Percentiles rank a stretch among this genome's conserved stretches.
Evolutionary conservation across 1,284 basidiomycete genomes (phyloP).

Genomic region (Entoloma clypeatum): DNA sequence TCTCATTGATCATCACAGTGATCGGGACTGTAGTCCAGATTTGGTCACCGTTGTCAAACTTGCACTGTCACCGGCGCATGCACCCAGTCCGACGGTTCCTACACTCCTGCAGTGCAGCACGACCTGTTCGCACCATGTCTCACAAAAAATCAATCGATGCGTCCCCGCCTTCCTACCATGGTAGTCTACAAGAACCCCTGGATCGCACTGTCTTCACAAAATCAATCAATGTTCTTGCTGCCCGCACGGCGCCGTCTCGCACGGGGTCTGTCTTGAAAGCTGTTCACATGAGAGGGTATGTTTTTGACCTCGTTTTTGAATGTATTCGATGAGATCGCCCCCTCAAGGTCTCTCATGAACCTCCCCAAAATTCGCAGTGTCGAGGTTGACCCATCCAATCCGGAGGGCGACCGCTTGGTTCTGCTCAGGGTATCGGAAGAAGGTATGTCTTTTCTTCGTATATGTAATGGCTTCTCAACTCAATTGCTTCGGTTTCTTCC

Average conservation of each 20-base stretch:
- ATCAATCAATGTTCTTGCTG: constrained; percentile 63
- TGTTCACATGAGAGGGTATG: constrained; percentile 54
- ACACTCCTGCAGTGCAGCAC: constrained; percentile 3
- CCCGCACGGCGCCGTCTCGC: constrained; percentile 54
- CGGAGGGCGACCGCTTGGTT: constrained; percentile 51
- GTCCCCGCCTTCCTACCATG: constrained; percentile 49
- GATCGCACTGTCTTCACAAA: constrained; percentile 65
- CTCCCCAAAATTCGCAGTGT: constrained; percentile 65
- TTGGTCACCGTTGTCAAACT: not conserved
- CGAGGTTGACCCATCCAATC: constrained; percentile 45
- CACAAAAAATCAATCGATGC: constrained; percentile 41
- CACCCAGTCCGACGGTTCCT: constrained; percentile 5
- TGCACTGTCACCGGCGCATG: constrained; percentile 2
- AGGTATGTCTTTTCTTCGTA: constrained; percentile 43
- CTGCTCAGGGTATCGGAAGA: constrained; percentile 55
- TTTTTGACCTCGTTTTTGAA: constrained; percentile 11
- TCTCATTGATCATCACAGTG: constrained; percentile 25
- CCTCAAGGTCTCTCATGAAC: constrained; percentile 43
- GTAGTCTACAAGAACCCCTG: constrained; percentile 41
- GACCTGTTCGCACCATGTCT: constrained; percentile 26
- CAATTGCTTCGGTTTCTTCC: constrained; percentile 26
- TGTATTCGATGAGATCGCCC: constrained; percentile 7
- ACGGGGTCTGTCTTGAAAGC: constrained; percentile 57
- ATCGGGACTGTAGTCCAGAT: constrained; percentile 3
- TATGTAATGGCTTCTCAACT: constrained; percentile 8